A percentile compares a stretch with the other conserved stretches of the same genome.
Conservation (phyloP, 1,284 basidiomycete species). For the Ustilago crameri region DNA sequence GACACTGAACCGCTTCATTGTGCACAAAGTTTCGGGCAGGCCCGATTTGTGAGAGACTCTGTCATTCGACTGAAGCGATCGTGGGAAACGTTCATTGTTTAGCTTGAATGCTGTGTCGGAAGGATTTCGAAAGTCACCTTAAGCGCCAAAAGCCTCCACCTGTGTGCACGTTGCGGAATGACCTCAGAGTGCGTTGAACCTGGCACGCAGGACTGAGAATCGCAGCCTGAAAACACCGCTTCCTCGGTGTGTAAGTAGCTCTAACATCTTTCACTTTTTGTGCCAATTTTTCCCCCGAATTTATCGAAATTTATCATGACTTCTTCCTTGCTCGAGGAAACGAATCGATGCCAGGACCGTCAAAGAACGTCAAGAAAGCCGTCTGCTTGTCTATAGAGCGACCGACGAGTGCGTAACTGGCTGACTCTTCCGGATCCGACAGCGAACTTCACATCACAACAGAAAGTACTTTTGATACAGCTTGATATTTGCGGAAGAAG, state of each 20-base stretch:
- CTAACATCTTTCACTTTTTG: background rate
- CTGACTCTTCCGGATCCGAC: background rate
- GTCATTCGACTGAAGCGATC: background rate
- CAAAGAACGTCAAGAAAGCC: no score
- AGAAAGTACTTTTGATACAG: conserved; percentile 1
- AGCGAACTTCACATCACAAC: background rate
- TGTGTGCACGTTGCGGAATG: conserved; percentile 23
- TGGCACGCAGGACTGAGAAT: background rate
- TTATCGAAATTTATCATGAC: no score
- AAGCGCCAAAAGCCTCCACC: conserved; percentile 15
- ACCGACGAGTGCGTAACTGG: no score
- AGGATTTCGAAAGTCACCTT: no score
- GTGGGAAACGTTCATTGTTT: background rate
- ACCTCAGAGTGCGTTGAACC: conserved; percentile 25
- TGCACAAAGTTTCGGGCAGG: no score
- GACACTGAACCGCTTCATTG: no score
- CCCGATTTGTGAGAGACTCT: no score
- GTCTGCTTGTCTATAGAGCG: no score
- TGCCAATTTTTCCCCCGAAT: no score
- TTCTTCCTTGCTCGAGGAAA: no score
- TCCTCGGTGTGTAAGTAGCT: background rate
- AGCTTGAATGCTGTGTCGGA: background rate
- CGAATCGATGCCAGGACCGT: no score
- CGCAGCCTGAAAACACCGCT: background rate
- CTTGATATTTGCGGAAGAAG: conserved; percentile 1